These are phyloP conservation scores for Lodderomyces pseudojiufengensis DNA, from an alignment of 1,139 yeast genomes.

Conservation along the genomic window DNA sequence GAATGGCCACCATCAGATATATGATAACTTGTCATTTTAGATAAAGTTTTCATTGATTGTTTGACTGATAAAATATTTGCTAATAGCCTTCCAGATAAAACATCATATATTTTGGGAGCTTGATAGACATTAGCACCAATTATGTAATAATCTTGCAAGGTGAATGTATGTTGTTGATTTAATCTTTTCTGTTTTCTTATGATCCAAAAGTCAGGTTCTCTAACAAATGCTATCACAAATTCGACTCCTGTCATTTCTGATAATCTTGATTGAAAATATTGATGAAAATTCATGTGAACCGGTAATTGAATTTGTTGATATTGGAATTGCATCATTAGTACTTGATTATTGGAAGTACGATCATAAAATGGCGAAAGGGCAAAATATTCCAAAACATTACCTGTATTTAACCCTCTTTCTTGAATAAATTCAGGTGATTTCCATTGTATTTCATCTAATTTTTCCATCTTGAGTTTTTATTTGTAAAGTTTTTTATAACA, in stretches of 20 bases:
- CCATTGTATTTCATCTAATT: conserved; percentile 92
- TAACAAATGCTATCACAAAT: conserved; percentile 66
- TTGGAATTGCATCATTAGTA: conserved; percentile 91
- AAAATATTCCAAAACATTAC: conserved; percentile 88
- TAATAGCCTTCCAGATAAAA: conserved; percentile 36
- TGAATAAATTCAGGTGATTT: conserved; percentile 97
- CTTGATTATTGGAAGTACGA: conserved; percentile 90
- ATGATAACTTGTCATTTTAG: conserved; percentile 33
- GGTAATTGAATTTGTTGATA: conserved; percentile 64
- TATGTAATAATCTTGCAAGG: conserved; percentile 72
- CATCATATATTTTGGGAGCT: conserved; percentile 61
- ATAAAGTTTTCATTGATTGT: conserved; percentile 33
- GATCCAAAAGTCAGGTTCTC: conserved; percentile 93
- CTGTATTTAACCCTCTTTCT: conserved; percentile 77
- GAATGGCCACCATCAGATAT: conserved; percentile 39
- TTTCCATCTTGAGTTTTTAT: conserved; percentile 14
- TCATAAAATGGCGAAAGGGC: conserved; percentile 94
- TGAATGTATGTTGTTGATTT: conserved; percentile 41
- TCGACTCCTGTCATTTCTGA: conserved; percentile 82
- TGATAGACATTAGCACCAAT: conserved; percentile 91
- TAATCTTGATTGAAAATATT: conserved; percentile 53
- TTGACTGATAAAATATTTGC: conserved; percentile 37
- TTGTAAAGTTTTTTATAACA: too few relatives aligned
- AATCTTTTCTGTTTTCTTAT: conserved; percentile 74
- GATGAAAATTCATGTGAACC: conserved; percentile 30